These are phyloP conservation scores for Pleomassaria siparia DNA, from an alignment of 2,329 filamentous ascomycete genomes.

Conservation along the genomic window DNA sequence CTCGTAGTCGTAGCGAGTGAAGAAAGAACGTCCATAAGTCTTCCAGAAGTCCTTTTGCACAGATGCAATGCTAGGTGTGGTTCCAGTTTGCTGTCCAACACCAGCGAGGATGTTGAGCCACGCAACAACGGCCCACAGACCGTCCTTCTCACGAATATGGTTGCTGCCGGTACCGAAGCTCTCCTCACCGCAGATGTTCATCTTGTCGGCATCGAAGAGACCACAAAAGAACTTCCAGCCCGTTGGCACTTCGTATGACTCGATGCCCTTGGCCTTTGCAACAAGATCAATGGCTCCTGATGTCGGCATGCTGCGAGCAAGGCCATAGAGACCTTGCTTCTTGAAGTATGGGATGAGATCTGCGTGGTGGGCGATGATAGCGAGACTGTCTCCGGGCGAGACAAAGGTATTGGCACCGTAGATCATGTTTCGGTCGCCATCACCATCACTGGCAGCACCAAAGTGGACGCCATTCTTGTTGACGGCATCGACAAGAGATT, in stretches of 20 bases:
- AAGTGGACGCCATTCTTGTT: slow-evolving; percentile 92
- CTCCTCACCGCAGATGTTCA: slow-evolving; percentile 99
- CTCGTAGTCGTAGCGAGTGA: slow-evolving; percentile 99
- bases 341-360: slow-evolving; percentile 98
- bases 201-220: slow-evolving; percentile 96
- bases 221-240: slow-evolving; percentile 99
- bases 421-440: slow-evolving; percentile 99
- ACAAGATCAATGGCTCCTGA: slow-evolving; percentile 94
- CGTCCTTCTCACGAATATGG: slow-evolving; percentile 99
- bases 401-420: slow-evolving; percentile 97
- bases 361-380: slow-evolving; percentile 97
- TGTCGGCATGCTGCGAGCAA: slow-evolving; percentile 97
- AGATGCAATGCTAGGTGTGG: slow-evolving; percentile 88
- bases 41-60: slow-evolving; percentile 98
- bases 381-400: slow-evolving; percentile 93
- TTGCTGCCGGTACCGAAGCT: slow-evolving; percentile 97
- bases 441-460: slow-evolving; percentile 92
- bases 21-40: slow-evolving; percentile 95
- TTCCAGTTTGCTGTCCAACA: slow-evolving; percentile 77
- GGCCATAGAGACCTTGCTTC: slow-evolving; percentile 92
- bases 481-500: slow-evolving; percentile 89
- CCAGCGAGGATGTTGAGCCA: slow-evolving; percentile 99
- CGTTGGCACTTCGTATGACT: slow-evolving; percentile 95
- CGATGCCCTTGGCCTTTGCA: slow-evolving; percentile 87
- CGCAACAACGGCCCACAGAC: slow-evolving; percentile 93